Base-by-base conservation (phyloP, 192 early-diverging fungal genomes). In the Podila epicladia region DNA sequence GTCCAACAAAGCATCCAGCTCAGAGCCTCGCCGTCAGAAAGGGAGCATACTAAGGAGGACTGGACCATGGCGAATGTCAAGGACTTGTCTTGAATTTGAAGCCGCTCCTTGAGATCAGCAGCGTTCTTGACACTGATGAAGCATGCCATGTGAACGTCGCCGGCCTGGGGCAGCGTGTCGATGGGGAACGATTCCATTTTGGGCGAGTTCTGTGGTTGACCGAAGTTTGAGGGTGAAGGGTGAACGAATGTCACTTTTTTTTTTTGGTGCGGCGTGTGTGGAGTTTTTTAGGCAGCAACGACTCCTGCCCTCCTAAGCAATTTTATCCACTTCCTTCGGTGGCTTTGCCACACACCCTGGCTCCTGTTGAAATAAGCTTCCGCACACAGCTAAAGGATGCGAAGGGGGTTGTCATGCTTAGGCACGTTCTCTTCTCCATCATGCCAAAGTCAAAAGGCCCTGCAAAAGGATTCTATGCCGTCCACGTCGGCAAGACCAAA, bases 391-490 rank as follows among this genome's bases (percentile, higher is more conserved):
- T n/a, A 35, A 24, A 3, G 26, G 20, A 51, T 29, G 32, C 1
- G 20, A 35, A 9, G 26, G 29, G 29, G 17, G 2, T 22, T 53
- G 12, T 31, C 51, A 71, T 78, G 75, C 64, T 62, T 13, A 78
- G 37, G 59, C 24, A 11, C 32, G 11, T 71, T 41, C 65, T 73
- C 49, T 24, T 20, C 17, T 37, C n/a, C 53, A 69, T 35, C 55
- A 80, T 80, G 77, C 77, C 77, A 22, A 69, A 73, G 64, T 53
- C 60, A 57, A 80, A 80, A 26, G 58, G 58, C 15, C 71, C 71
- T 9, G 53, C 70, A 9, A 59, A 62, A 48, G 73, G 73, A 24
- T 85, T 75, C 61, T 88, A 88, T 33, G 87, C 87, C 49, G 87
- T 88, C 2, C 75, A 82, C 19, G 62, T 74, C 15, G 87, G 87